Percentiles rank a stretch among this genome's conserved stretches.
Evolutionary conservation across 2,329 filamentous ascomycete genomes (phyloP).

Genomic region (Podosphaera xanthii): DNA sequence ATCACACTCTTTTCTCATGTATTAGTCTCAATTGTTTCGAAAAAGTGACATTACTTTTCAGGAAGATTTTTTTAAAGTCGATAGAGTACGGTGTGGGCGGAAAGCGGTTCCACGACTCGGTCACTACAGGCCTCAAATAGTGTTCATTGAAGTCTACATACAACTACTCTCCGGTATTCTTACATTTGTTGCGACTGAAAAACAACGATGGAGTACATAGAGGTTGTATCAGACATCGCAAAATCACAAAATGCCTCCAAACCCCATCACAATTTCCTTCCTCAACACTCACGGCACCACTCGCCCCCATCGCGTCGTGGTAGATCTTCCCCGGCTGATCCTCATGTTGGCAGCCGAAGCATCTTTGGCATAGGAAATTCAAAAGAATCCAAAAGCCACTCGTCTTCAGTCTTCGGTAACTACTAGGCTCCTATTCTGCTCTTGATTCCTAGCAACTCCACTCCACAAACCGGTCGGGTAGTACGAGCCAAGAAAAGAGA

Average conservation of each 20-base stretch:
- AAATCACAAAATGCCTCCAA: neutral
- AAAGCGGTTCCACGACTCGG: too few species aligned
- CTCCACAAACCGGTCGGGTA: neutral
- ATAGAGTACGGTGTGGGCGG: too few species aligned
- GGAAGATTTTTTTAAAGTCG: too few species aligned
- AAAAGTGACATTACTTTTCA: too few species aligned
- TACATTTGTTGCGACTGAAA: too few species aligned
- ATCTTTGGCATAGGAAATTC: neutral
- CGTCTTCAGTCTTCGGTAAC: neutral
- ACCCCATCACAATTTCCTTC: neutral
- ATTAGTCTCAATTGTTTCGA: too few species aligned
- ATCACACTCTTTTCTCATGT: too few species aligned
- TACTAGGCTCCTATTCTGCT: neutral
- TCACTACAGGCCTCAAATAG: too few species aligned
- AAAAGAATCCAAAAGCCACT: neutral
- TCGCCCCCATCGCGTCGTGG: neutral
- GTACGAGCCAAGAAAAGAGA: neutral
- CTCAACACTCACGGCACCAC: neutral
- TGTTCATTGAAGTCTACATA: too few species aligned
- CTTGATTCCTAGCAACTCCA: neutral
- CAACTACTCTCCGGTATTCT: too few species aligned
- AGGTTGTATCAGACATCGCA: neutral
- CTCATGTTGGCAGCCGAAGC: neutral
- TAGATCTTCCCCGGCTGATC: neutral
- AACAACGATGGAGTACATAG: neutral